Base-by-base conservation (phyloP, 805 yeast genomes). In the Kazachstania taianensis region DNA sequence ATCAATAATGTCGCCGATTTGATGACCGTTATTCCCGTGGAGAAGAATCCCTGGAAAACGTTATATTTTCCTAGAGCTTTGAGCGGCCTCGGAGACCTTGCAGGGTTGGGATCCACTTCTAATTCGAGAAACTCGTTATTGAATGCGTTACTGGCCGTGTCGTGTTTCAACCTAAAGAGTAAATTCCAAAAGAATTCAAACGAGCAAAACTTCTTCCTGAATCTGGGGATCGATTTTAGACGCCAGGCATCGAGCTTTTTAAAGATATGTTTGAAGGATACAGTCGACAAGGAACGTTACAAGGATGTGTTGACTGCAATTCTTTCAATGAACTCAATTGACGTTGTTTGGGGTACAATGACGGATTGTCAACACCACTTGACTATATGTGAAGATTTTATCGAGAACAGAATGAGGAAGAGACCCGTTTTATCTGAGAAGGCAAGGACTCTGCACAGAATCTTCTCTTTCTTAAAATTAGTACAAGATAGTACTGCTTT, bases 261-360 rank as follows among this genome's bases (percentile, higher is more conserved):
- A 32, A 72, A 73, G 44, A 65, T 68, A 37, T 74, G 85, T 49
- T 59, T 72, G 51, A 70, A 52, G 41, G 71, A 50, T 55, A 75
- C 66, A 50, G 69, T 64, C 39, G 66, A 63, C 45, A 61, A 41
- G 37, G 83, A 81, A 49, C 80, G 81, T 53, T 84, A 85, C 55
- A 84, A 85, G 52, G 94, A 84, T 52, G 81, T 83, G 4, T 55
- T 85, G 19, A 81, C 84, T 34, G 92, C 94, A 1, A 77, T 82
- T 16, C 66, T 85, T 54, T 78, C 92, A 2, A 82, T 84, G 94
- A 83, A 79, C 32, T 77, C 87, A 5, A 81, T 85, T 35, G 94
- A 85, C 59, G 78, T 83, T 35, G 87, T 83, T 12, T 81, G 94
- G 84, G 94, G 95, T 3, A 76, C 89, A 1, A 81, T 82, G 87